Conservation (phyloP, 139 green algal species). For the Tetradesmus obliquus region DNA sequence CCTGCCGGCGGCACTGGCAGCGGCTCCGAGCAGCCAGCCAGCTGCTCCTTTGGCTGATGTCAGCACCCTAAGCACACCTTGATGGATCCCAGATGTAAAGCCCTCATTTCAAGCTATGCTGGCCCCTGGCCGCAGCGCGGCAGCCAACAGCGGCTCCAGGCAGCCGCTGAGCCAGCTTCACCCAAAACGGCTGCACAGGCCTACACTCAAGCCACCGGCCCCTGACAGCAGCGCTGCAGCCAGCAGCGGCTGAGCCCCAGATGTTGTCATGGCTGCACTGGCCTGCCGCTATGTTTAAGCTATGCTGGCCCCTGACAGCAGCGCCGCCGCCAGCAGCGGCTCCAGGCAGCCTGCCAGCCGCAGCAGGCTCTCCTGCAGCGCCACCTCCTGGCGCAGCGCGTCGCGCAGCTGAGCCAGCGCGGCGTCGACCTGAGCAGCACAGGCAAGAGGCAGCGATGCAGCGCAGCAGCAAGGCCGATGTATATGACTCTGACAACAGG, state of each 20-base stretch:
- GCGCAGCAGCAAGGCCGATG: not conserved
- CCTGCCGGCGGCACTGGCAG: too few species aligned
- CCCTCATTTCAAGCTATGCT: not conserved
- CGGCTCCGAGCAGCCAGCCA: too few species aligned
- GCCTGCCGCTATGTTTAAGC: not conserved
- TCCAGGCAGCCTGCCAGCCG: conserved; percentile 77
- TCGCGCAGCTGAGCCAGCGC: conserved; percentile 63
- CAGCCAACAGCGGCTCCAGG: conserved; percentile 62
- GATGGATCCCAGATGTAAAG: too few species aligned
- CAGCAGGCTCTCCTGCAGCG: conserved; percentile 61
- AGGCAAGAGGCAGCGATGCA: conserved; percentile 42
- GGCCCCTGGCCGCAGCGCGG: not conserved
- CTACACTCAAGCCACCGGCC: too few species aligned
- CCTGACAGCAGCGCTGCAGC: not conserved
- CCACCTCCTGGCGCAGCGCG: conserved; percentile 69
- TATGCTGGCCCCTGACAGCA: not conserved
- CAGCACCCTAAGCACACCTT: too few species aligned
- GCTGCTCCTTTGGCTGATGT: too few species aligned
- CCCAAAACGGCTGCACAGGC: too few species aligned
- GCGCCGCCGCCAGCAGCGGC: conserved; percentile 65
- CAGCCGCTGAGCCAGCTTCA: conserved; percentile 65
- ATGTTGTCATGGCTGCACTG: too few species aligned
- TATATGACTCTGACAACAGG: not conserved
- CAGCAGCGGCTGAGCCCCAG: too few species aligned
- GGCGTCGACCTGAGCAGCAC: conserved; percentile 55